phyloP scores from a whole-genome alignment of 305 asterid species.

The Fraxinus nigra region DNA sequence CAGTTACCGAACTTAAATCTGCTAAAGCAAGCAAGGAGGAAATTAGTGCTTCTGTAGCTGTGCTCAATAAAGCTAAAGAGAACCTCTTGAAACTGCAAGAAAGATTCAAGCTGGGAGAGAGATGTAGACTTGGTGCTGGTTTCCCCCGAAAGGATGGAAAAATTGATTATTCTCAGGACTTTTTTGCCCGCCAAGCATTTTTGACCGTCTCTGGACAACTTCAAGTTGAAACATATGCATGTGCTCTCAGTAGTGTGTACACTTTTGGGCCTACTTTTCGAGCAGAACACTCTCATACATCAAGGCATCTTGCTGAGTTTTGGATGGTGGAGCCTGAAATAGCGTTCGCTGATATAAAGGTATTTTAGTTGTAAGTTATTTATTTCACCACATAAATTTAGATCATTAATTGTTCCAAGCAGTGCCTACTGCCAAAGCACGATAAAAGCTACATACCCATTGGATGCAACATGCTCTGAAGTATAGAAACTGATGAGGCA shows the following conservation, averaged over 20 bases:
- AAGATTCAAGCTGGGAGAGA: slow-evolving; percentile 57
- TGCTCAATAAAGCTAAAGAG: slow-evolving; percentile 76
- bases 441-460: slow-evolving; percentile 7
- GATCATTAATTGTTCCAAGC: not conserved
- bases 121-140: slow-evolving; percentile 57
- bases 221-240: slow-evolving; percentile 91
- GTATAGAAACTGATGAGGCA: not conserved
- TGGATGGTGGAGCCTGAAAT: slow-evolving; percentile 99
- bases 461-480: not conserved
- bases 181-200: slow-evolving; percentile 86
- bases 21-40: slow-evolving; percentile 60
- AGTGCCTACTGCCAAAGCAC: not conserved
- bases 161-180: slow-evolving; percentile 76
- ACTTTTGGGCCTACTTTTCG: slow-evolving; percentile 97
- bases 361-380: slow-evolving; percentile 17
- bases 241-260: slow-evolving; percentile 86
- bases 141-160: slow-evolving; percentile 80
- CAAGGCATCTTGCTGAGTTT: slow-evolving; percentile 92
- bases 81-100: slow-evolving; percentile 55
- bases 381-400: not conserved
- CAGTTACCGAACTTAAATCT: slow-evolving; percentile 64
- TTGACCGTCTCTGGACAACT: slow-evolving; percentile 96
- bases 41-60: slow-evolving; percentile 63
- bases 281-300: slow-evolving; percentile 89
- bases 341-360: slow-evolving; percentile 91